Evolutionary conservation across 306 rosid genomes (phyloP), one percentile per base, ranked within the genome.

Genomic region (Biancaea sappan): DNA sequence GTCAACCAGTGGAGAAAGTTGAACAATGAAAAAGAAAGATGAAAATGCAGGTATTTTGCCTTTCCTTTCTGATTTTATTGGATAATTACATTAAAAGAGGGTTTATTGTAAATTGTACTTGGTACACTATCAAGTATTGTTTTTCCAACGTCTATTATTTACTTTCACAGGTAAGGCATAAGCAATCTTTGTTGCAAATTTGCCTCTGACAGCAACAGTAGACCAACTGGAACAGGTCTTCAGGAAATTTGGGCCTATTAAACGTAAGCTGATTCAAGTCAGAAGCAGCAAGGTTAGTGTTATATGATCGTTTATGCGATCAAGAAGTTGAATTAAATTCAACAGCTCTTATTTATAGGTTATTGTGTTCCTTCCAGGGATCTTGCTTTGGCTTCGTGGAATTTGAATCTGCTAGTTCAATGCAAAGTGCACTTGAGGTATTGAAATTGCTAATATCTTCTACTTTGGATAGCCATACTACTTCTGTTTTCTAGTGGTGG

Each of bases 361-460:
- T 53, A 3, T 15, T 47, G 14, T 72, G 34, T 22, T 74, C 25
- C 51, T 13, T 64, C 38, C 91, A 90, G 73, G 92, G 84, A 58
- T 86, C 93, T 31, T 92, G 97, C 26, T 92, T 92, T 79, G 97
- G 96, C 38, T 90, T 92, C 62, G 97, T 92, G 79, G 94, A 92
- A 53, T 92, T 86, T 82, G 96, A 92, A 85, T 85, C 89, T 34
- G 92, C 86, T 53, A 80, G 71, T 65, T 85, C 94, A 32, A 77
- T 88, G 96, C 87, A 83, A 58, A 71, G 79, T 65, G 97, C 96
- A 29, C 86, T 92, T 18, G 82, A 88, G 94, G 97, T 85, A 85
- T 51, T 28, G 8, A 1, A 28, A n/a, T n/a, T 71, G n/a, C 15
- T 47, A 28, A 68, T 22, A 37, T 56, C 32, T 19, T 5, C 19